Evolutionary conservation across 225 moss, liverwort and hornwort genomes (phyloP).

Genomic region (Physcomitrellopsis africana): DNA sequence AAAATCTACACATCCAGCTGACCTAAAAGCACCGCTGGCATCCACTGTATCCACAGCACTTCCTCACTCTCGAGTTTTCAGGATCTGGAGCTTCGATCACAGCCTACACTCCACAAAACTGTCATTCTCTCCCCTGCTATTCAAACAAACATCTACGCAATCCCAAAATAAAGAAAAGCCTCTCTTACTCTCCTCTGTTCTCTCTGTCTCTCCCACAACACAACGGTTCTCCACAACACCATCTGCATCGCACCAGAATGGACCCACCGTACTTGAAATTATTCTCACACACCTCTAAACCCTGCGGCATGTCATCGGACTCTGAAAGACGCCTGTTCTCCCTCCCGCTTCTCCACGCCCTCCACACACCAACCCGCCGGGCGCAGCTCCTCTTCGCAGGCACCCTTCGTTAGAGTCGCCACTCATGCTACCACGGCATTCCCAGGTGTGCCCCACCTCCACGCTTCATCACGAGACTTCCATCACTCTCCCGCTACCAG

Average conservation of each 20-base stretch:
- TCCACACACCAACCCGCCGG: too few relatives aligned
- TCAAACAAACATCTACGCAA: background rate
- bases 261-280: background rate
- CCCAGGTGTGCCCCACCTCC: background rate
- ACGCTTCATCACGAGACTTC: background rate
- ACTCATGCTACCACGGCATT: slow-evolving; percentile 25
- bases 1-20: background rate
- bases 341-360: too few relatives aligned
- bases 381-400: too few relatives aligned
- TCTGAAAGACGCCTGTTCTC: background rate
- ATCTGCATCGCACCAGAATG: background rate
- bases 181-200: background rate
- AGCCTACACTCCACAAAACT: background rate
- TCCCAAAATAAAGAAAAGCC: background rate
- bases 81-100: slow-evolving; percentile 14
- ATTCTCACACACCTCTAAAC: slow-evolving; percentile 18
- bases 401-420: background rate
- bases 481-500: background rate
- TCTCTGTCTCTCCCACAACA: background rate
- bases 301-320: slow-evolving; percentile 20
- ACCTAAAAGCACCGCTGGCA: background rate
- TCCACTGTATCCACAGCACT: background rate
- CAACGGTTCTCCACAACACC: background rate
- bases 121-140: background rate
- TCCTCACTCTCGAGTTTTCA: background rate